Evolutionary conservation across 202 grass and related monocot species (phyloP), one percentile per base, ranked within the genome.

Genomic region (Schoenoplectus triqueter): DNA sequence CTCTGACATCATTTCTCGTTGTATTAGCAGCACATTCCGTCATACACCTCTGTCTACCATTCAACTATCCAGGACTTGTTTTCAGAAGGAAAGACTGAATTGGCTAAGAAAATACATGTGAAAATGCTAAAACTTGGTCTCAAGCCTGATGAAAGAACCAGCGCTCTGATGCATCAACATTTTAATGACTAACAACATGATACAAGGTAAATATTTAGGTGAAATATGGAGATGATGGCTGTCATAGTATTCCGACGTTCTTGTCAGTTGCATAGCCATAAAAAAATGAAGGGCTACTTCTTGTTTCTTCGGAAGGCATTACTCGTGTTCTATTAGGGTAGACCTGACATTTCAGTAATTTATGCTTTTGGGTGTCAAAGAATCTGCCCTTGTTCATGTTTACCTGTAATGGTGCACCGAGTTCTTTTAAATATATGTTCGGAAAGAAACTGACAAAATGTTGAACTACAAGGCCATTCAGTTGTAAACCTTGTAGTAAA

Each of bases 81-180:
- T 84, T 66, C 93, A 81, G 81, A 86, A 90, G 93, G 87, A 80
- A 92, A 92, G 84, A 86, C 59, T 81, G 80, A 44, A 68, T 60
- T 89, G 64, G 93, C 91, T n/a, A 98, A 88, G 84, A 91, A 76
- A 62, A 48, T 91, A 55, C 93, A 91, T 81, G 57, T 40, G 1
- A 89, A 90, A 66, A 95, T 98, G 93, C 88, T 84, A 15, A 88
- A 83, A 74, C 87, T 94, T 82, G 91, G 88, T 19, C 88, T 98
- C 64, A 85, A 84, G 86, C 87, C 91, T 13, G 91, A 98, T 80
- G 91, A 84, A 60, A 93, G 89, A 88, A 94, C 89, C 50, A 90
- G 89, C 67, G 85, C 89, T n/a, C 91, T 98, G 81, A 98, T 94
- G 91, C 89, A 93, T 64, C 91, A 93, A 57, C 78, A 98, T 84